Base-by-base conservation (phyloP, 305 asterid species). In the Withania somnifera region DNA sequence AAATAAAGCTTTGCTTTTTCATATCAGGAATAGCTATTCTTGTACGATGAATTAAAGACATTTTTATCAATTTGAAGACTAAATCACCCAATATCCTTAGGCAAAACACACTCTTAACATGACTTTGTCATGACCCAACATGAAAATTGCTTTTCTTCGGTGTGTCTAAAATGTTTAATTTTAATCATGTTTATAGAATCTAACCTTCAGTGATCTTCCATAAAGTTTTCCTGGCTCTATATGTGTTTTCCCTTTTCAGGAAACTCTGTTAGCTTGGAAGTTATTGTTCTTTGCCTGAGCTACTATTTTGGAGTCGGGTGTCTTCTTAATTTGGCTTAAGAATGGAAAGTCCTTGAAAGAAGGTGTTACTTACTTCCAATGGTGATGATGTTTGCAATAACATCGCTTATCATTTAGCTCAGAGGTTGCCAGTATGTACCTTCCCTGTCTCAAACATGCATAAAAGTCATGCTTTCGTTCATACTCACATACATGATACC, bases 381-480 rank as follows among this genome's bases (percentile, higher is more conserved):
- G 98, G 93, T 83, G 99, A 95, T 61, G 89, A 88, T 58, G 84
- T 95, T 28, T 95, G 97, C 67, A 75, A 88, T 81, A 89, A 87
- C 87, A 87, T 95, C 64, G 94, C 97, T 77, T 91, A 87, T 84
- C 94, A 83, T 71, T 89, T 95, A 83, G 93, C 92, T 66, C 97
- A 86, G 97, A 15, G 93, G 93, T 78, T 95, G 98, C 94, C 90
- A 96, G 98, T 95, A 87, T 36, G 30, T 34, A 40, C 51, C 26
- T 19, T 82, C 77, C 34, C 57, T 11, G 28, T 77, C 24, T 73
- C 5, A 47, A 26, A 73, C 11, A 73, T 47, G 5, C 60, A 73
- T 73, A 47, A 52, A 38, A 73, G 10, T 73, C 42, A 47, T 47
- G 17, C 79, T 73, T 4, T 32, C 34, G 4, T 73, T 73, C 60